Conservation (phyloP, 768 basidiomycete species). For the Lactarius hengduanensis region DNA sequence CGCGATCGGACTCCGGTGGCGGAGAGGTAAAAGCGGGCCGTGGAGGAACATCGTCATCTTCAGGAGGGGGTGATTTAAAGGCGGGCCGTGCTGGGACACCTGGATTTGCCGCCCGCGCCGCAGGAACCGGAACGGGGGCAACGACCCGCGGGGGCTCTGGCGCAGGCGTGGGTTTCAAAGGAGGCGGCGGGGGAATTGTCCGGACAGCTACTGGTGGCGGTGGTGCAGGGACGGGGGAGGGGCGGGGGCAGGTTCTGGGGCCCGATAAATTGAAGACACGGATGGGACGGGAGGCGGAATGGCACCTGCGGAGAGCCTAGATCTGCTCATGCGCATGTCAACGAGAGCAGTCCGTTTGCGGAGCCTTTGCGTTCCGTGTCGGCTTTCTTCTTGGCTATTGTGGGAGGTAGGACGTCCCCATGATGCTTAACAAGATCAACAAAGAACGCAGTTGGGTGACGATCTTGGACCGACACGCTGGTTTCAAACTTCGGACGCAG, state of each 20-base stretch:
- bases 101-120: slow-evolving; percentile 26
- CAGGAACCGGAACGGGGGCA: slow-evolving; percentile 30
- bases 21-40: slow-evolving; percentile 30
- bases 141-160: slow-evolving; percentile 25
- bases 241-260: slow-evolving; percentile 34
- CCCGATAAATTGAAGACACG: slow-evolving; percentile 4
- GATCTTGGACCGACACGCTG: slow-evolving; percentile 86
- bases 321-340: slow-evolving; percentile 85
- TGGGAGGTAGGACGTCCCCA: slow-evolving; percentile 69
- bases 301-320: slow-evolving; percentile 66
- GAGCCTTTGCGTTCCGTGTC: slow-evolving; percentile 77
- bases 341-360: slow-evolving; percentile 85
- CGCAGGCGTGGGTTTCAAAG: slow-evolving; percentile 10
- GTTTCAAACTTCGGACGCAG: slow-evolving; percentile 81
- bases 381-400: slow-evolving; percentile 80
- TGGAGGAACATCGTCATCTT: slow-evolving; percentile 49
- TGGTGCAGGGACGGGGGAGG: slow-evolving; percentile 32
- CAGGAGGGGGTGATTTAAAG: slow-evolving; percentile 66
- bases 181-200: slow-evolving; percentile 14
- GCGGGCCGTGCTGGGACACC: slow-evolving; percentile 40
- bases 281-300: slow-evolving; percentile 29
- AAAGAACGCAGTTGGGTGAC: slow-evolving; percentile 80
- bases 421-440: slow-evolving; percentile 82
- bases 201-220: slow-evolving; percentile 26
- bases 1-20: slow-evolving; percentile 33